These are phyloP conservation scores for Zea mays DNA, from an alignment of 176 grass and related monocot species.

Conservation along the genomic window Zm-B73-REFERENCE-NAM-5.0 NC_050096.1:34879501-34880000, in stretches of 20 bases:
- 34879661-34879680: slow-evolving; percentile 39
- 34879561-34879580: slow-evolving; percentile 36
- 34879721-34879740: background rate
- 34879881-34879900: slow-evolving; percentile 5
- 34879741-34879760: background rate
- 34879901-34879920: slow-evolving; percentile 27
- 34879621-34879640: slow-evolving; percentile 26
- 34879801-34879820: background rate
- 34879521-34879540: slow-evolving; percentile 47
- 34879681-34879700: slow-evolving; percentile 40
- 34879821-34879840: background rate
- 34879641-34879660: slow-evolving; percentile 28
- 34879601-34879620: slow-evolving; percentile 30
- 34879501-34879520: slow-evolving; percentile 8
- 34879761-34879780: background rate
- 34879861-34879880: background rate
- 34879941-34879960: slow-evolving; percentile 27
- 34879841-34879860: slow-evolving; percentile 28
- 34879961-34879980: slow-evolving; percentile 35
- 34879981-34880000: slow-evolving; percentile 40
- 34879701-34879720: slow-evolving; percentile 35
- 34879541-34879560: slow-evolving; percentile 9
- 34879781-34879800: slow-evolving; percentile 14
- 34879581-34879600: slow-evolving; percentile 64
- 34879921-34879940: background rate